Evolutionary conservation across 768 basidiomycete species (phyloP), one percentile per base, ranked within the genome.

Genomic region (Nidula microcarpa): DNA sequence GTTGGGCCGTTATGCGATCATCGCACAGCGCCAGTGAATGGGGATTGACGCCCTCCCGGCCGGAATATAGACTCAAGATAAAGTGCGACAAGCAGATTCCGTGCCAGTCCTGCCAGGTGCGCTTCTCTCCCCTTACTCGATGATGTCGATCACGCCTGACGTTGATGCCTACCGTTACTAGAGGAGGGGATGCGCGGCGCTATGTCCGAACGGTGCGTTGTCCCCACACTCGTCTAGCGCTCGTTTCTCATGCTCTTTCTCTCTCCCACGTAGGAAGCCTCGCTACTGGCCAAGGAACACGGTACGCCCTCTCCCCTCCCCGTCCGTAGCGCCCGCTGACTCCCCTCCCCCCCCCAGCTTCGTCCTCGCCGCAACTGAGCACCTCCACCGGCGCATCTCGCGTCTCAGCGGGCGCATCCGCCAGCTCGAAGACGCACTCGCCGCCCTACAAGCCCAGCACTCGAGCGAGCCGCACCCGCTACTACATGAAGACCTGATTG

Each of bases 31-130:
- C 37, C 37, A 41, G 37, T 41, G 37, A 16, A 11, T 4, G 37
- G 23, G 23, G 23, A 23, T 23, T 23, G 23, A 23, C 23, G 23
- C 23, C 23, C 23, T 23, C 3, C 23, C 23, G 23, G 23, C 23
- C 23, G 23, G 23, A 23, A 23, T 23, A 11, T 41, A 80, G 87
- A 60, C 74, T 90, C 60, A 85, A 89, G 76, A 88, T 90, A 66
- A 88, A 87, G 64, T 90, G 87, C 72, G 86, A 89, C 79, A 89
- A 89, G 73, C 79, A 86, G 57, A 85, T 89, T 51, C 88, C 88
- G 8, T 89, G 87, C 63, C 85, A 87, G 64, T 87, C 86, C 0
- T 89, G 87, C 64, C 81, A 82, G 73, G 86, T 84, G 63, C 41
- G 73, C 66, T 34, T 50, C 53, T 41, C 23, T 49, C 41, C 14